Conservation (phyloP, 345 rosid species). For the Gossypium thurberi region DNA sequence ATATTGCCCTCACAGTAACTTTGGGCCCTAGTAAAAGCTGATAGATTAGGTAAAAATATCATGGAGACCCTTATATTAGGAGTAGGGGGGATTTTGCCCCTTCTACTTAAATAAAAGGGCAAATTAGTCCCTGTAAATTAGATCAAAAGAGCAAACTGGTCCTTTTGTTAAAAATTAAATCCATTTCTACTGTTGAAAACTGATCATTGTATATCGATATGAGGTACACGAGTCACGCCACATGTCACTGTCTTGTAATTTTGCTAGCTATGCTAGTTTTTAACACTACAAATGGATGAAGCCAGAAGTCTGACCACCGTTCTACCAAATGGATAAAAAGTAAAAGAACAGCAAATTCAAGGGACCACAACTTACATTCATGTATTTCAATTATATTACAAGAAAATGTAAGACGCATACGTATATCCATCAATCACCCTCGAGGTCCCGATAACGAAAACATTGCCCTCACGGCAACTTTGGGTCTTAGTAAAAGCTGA, state of each 20-base stretch:
- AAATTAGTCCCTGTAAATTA: too few relatives aligned
- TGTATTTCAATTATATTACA: not conserved
- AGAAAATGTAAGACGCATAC: not conserved
- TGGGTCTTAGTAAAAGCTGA: not conserved
- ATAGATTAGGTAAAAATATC: not conserved
- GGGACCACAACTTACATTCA: slow-evolving; percentile 10
- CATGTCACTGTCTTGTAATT: too few relatives aligned
- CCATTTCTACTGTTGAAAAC: too few relatives aligned
- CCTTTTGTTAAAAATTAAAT: too few relatives aligned
- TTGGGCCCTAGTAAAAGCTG: not conserved
- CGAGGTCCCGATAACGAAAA: not conserved
- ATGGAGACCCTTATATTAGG: too few relatives aligned
- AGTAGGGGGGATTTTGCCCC: too few relatives aligned
- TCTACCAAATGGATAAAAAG: not conserved
- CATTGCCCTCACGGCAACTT: not conserved
- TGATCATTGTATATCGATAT: too few relatives aligned
- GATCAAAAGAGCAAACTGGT: too few relatives aligned
- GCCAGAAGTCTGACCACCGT: not conserved
- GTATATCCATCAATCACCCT: not conserved
- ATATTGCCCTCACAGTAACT: not conserved
- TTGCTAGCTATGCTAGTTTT: too few relatives aligned
- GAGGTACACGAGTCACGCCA: too few relatives aligned
- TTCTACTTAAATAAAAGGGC: too few relatives aligned
- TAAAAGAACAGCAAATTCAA: not conserved
- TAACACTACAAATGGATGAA: too few relatives aligned